Evolutionary conservation across 108 stramenopile species (phyloP).

Genomic region (Cyclotella sp.): DNA sequence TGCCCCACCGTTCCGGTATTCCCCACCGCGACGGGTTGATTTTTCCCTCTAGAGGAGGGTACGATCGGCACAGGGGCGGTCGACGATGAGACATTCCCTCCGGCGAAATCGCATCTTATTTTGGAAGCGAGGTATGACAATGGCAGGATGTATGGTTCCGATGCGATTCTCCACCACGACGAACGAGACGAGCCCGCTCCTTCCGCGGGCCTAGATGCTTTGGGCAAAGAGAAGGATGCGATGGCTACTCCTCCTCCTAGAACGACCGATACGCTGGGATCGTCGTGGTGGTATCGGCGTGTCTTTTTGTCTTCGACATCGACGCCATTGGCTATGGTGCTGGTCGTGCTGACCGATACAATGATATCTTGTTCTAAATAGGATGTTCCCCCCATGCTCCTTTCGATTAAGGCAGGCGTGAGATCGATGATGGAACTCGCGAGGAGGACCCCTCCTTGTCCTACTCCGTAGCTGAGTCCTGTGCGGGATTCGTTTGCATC

Average conservation of each 20-base stretch:
- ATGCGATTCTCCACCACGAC: slow-evolving; percentile 68
- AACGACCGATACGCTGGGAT: slow-evolving; percentile 68
- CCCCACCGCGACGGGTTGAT: background rate
- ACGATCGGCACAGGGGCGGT: background rate
- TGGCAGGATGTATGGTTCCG: slow-evolving; percentile 81
- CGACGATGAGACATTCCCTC: slow-evolving; percentile 11
- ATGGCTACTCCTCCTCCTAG: slow-evolving; percentile 84
- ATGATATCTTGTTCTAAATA: slow-evolving; percentile 79
- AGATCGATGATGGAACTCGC: slow-evolving; percentile 80
- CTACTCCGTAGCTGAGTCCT: slow-evolving; percentile 14
- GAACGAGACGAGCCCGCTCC: slow-evolving; percentile 6
- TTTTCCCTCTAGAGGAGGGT: slow-evolving; percentile 2
- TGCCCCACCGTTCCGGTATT: slow-evolving; percentile 39
- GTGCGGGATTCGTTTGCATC: background rate
- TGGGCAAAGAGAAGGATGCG: slow-evolving; percentile 60
- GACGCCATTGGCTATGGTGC: slow-evolving; percentile 14
- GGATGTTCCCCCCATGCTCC: slow-evolving; percentile 57
- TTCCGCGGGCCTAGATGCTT: slow-evolving; percentile 32
- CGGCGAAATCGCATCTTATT: slow-evolving; percentile 29
- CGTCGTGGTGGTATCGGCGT: slow-evolving; percentile 11
- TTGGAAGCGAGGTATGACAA: slow-evolving; percentile 54
- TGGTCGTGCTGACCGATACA: slow-evolving; percentile 45
- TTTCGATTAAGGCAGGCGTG: slow-evolving; percentile 65
- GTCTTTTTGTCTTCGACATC: slow-evolving; percentile 24
- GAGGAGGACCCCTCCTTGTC: slow-evolving; percentile 59